These are phyloP conservation scores for Lentinula raphanica DNA, from an alignment of 768 basidiomycete species.

Conservation along the genomic window DNA sequence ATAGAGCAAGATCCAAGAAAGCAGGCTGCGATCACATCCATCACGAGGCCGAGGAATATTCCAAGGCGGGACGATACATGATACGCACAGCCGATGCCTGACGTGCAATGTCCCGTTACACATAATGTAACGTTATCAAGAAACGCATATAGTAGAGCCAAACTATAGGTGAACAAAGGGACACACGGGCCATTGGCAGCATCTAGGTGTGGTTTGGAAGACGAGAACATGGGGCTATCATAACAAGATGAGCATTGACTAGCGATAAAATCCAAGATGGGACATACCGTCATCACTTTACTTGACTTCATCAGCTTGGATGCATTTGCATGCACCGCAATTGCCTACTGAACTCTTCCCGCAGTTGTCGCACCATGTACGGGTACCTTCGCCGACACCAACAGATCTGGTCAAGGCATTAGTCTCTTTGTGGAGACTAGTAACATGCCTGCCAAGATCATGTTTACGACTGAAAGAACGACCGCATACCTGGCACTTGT, in stretches of 20 bases:
- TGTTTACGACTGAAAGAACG: constrained; percentile 96
- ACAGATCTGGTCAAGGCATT: constrained; percentile 40
- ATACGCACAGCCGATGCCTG: constrained; percentile 53
- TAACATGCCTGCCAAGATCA: constrained; percentile 84
- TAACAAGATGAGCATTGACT: too few species aligned
- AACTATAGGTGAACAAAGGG: constrained; percentile 12
- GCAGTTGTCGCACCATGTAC: constrained; percentile 71
- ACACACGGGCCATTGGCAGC: constrained; percentile 19
- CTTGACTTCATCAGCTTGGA: constrained; percentile 43
- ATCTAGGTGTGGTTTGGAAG: not conserved
- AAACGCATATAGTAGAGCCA: constrained; percentile 24
- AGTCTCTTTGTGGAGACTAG: constrained; percentile 75
- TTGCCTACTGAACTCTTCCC: constrained; percentile 64
- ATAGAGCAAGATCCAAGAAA: not conserved
- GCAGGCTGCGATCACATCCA: constrained; percentile 59
- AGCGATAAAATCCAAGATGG: constrained; percentile 12
- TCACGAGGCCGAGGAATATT: constrained; percentile 50
- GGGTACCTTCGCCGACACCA: constrained; percentile 60
- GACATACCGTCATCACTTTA: constrained; percentile 24
- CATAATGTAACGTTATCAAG: constrained; percentile 13
- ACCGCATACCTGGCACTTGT: constrained; percentile 76
- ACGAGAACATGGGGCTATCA: not conserved
- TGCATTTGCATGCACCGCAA: constrained; percentile 52
- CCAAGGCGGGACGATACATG: constrained; percentile 62
- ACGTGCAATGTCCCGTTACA: constrained; percentile 28